Evolutionary conservation across 73 alveolate genomes (phyloP).

Genomic region (Paramecium primaurelia): DNA sequence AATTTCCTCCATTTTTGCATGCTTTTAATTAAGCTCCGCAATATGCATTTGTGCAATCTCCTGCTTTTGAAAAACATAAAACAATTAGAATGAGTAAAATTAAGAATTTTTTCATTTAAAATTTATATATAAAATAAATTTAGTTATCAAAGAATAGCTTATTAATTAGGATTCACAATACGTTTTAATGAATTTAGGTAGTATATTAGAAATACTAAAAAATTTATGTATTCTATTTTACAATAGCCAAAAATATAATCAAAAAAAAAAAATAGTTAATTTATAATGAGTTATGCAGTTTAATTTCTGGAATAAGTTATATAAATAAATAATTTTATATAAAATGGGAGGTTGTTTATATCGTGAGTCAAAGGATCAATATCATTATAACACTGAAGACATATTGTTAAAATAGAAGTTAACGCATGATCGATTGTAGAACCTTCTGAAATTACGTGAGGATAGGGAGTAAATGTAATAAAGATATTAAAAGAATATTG

Average conservation of each 20-base stretch:
- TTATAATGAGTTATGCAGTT: neutral
- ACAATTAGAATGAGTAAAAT: neutral
- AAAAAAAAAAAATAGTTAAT: too few relatives aligned
- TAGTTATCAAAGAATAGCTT: neutral
- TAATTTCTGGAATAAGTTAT: neutral
- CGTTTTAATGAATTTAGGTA: too few relatives aligned
- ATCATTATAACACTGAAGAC: neutral
- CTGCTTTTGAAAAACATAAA: neutral
- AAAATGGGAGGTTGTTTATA: neutral
- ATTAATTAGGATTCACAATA: too few relatives aligned
- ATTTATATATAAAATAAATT: neutral
- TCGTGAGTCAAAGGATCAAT: neutral
- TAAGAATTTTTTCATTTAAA: neutral
- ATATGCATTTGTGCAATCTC: neutral
- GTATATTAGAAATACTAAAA: too few relatives aligned
- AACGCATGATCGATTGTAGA: neutral
- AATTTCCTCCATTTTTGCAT: neutral
- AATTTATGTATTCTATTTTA: too few relatives aligned
- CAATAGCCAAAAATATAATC: too few relatives aligned
- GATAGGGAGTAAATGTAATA: slow-evolving; percentile 14
- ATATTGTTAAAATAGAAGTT: neutral
- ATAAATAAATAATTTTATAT: too few relatives aligned
- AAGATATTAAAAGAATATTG: neutral
- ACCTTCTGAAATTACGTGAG: neutral
- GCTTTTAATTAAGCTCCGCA: neutral